A percentile compares a stretch with the other conserved stretches of the same genome.
Evolutionary conservation across 2,329 filamentous ascomycete genomes (phyloP).

Genomic region (Colletotrichum graminicola): DNA sequence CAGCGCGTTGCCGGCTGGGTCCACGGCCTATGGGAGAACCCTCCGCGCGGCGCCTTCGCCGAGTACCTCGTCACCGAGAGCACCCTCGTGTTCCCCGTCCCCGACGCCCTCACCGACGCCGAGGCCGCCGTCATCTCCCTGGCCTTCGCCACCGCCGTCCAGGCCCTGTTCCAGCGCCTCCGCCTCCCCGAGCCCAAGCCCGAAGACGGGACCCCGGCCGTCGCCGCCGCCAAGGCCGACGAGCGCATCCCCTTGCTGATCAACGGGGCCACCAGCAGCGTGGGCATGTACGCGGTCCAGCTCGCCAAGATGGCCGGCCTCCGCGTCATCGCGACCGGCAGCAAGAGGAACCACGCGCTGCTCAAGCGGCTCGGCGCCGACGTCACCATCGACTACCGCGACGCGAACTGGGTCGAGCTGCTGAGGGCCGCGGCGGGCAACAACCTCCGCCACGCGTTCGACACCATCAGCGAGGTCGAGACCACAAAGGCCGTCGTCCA

Average conservation of each 20-base stretch:
- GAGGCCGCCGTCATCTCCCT: constrained; percentile 33
- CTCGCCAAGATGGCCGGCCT: constrained; percentile 36
- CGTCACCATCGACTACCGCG: constrained; percentile 60
- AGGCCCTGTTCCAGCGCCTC: constrained; percentile 37
- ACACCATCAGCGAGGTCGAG: constrained; percentile 50
- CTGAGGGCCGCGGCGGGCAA: constrained; percentile 43
- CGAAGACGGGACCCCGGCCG: background rate
- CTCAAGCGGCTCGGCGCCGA: constrained; percentile 60
- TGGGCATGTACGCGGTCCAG: constrained; percentile 39
- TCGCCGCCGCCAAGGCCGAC: background rate
- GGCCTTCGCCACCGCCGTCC: constrained; percentile 34
- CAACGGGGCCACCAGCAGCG: constrained; percentile 47
- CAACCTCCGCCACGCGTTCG: constrained; percentile 44
- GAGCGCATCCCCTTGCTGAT: constrained; percentile 44
- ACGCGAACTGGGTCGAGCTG: constrained; percentile 35
- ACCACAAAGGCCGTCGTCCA: constrained; percentile 48
- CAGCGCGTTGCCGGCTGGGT: constrained; percentile 53
- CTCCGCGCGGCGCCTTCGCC: constrained; percentile 36
- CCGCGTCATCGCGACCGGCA: constrained; percentile 32
- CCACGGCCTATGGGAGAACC: constrained; percentile 45
- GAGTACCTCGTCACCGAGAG: constrained; percentile 39
- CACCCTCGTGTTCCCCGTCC: constrained; percentile 35
- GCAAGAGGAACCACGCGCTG: constrained; percentile 53
- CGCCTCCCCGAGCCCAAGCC: constrained; percentile 27
- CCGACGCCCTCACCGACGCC: constrained; percentile 12